These are phyloP conservation scores for Effrenium voratum DNA, from an alignment of 73 alveolate species.

Conservation along the genomic window DNA sequence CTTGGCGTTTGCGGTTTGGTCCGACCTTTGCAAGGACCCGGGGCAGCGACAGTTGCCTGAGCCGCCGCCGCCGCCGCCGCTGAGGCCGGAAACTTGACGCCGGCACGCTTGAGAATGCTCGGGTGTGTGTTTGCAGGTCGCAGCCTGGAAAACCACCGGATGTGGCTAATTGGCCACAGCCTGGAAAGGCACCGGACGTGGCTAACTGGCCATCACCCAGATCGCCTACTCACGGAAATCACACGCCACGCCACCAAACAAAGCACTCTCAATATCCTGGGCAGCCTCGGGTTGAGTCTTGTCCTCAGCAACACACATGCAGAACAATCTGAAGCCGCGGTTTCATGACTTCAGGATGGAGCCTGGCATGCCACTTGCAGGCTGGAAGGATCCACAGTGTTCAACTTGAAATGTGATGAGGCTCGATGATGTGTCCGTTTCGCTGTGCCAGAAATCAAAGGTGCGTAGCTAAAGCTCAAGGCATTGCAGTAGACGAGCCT, in stretches of 20 bases:
- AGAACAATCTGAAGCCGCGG: background rate
- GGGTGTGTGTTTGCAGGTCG: background rate
- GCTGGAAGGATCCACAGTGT: too few relatives aligned
- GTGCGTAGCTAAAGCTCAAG: too few relatives aligned
- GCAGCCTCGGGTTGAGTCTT: conserved; percentile 21
- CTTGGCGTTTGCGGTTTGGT: too few relatives aligned
- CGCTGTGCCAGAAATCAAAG: too few relatives aligned
- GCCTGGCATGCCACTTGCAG: conserved; percentile 29
- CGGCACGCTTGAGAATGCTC: background rate
- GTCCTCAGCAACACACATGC: background rate
- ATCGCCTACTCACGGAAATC: conserved; percentile 16
- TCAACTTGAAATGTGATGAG: too few relatives aligned
- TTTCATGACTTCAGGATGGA: background rate
- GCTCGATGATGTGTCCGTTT: too few relatives aligned
- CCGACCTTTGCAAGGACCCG: background rate
- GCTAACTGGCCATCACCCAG: conserved; percentile 71
- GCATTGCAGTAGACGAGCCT: too few relatives aligned
- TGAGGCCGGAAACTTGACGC: background rate
- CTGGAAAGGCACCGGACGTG: conserved; percentile 39
- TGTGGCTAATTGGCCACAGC: background rate
- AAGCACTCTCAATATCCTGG: conserved; percentile 51
- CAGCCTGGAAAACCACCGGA: background rate
- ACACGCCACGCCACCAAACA: background rate
- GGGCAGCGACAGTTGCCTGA: conserved; percentile 41
- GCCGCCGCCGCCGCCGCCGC: conserved; percentile 31